Conservation (phyloP, 2,329 filamentous ascomycete genomes). For the Alternaria arborescens region DNA sequence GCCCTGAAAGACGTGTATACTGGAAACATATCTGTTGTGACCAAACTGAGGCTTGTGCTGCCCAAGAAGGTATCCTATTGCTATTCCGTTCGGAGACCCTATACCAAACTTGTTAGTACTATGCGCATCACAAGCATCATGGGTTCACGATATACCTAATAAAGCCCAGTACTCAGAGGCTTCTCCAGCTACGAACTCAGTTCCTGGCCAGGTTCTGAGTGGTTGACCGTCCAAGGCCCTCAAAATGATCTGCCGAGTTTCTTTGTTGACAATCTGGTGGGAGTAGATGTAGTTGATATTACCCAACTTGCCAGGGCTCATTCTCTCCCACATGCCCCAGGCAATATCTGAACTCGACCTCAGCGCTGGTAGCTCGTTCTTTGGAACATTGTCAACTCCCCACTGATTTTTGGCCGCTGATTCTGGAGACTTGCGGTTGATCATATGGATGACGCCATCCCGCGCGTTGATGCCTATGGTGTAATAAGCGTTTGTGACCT, state of each 20-base stretch:
- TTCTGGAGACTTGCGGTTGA: neutral
- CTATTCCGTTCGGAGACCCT: constrained; percentile 19
- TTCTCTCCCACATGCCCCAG: constrained; percentile 18
- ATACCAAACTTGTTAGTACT: neutral
- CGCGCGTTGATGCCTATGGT: constrained; percentile 1
- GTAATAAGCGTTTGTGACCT: neutral
- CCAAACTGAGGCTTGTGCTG: constrained; percentile 24
- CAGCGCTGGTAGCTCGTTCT: constrained; percentile 5
- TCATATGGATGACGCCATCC: neutral
- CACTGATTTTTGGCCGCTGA: neutral
- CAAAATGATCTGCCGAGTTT: neutral
- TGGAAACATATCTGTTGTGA: constrained; percentile 12
- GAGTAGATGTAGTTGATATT: constrained; percentile 19
- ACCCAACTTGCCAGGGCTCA: neutral
- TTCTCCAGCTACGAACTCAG: neutral
- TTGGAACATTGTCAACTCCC: neutral
- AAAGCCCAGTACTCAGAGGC: neutral
- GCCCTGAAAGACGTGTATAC: constrained; percentile 9
- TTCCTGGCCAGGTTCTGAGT: neutral
- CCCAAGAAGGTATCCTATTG: constrained; percentile 13
- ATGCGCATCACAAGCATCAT: neutral
- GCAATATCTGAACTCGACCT: constrained; percentile 20
- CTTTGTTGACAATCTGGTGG: constrained; percentile 7
- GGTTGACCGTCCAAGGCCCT: neutral
- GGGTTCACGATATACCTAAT: neutral